A percentile compares a stretch with the other conserved stretches of the same genome.
Evolutionary conservation across 148 eudicot genomes (phyloP).

Genomic region (Rhododendron griersonianum): DNA sequence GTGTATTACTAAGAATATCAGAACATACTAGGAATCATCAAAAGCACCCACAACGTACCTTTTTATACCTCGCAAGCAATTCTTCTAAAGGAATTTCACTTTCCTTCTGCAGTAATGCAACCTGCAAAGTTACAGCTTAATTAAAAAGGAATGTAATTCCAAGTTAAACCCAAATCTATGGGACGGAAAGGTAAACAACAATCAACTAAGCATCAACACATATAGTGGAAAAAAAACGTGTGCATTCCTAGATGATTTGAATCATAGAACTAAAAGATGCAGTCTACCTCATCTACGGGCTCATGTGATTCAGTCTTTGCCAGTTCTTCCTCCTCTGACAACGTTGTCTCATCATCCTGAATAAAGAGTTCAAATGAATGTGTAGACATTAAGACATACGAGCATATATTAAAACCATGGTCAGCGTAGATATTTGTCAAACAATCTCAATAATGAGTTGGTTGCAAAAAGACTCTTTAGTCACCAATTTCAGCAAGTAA

Average conservation of each 20-base stretch:
- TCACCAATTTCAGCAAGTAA: not conserved
- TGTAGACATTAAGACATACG: not conserved
- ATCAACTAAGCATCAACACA: not conserved
- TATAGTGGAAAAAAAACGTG: not conserved
- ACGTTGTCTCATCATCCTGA: constrained; percentile 96
- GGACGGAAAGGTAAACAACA: not conserved
- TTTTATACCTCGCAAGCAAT: constrained; percentile 77
- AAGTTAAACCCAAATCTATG: not conserved
- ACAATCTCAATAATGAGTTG: not conserved
- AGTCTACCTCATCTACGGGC: constrained; percentile 71
- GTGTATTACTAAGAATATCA: not conserved
- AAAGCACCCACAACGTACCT: constrained; percentile 42
- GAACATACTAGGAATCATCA: not conserved
- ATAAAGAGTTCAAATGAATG: constrained; percentile 1
- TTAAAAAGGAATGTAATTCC: constrained; percentile 1
- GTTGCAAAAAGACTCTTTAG: not conserved
- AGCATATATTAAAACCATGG: not conserved
- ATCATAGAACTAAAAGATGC: not conserved
- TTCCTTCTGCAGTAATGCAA: constrained; percentile 83
- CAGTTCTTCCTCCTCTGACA: constrained; percentile 89
- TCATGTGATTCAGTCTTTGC: constrained; percentile 60
- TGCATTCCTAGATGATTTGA: not conserved
- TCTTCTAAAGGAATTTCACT: constrained; percentile 82
- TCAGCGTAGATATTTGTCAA: not conserved
- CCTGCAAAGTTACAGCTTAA: constrained; percentile 35